Base-by-base conservation (phyloP, 2,329 filamentous ascomycete genomes). In the Diaporthe vaccinii region DNA sequence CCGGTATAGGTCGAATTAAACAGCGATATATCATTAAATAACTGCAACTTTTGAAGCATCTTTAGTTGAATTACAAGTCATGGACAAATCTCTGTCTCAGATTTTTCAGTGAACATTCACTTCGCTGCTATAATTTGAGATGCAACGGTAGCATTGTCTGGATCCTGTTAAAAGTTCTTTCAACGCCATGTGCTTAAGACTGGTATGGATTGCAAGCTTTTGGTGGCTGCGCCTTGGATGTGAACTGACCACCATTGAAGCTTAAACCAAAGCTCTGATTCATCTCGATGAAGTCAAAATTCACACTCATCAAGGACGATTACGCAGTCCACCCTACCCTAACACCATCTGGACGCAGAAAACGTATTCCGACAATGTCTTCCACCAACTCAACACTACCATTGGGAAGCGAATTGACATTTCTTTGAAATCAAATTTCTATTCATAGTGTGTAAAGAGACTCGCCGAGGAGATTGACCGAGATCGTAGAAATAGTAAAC, bases 1-100 rank as follows among this genome's bases (percentile, higher is more conserved):
- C 55, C 7, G 25, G 15, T 51, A 15, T 5, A n/a, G n/a, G 34
- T 53, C 20, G 15, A 25, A 34, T 36, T 28, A n/a, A 20, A 15
- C 14, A 39, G 46, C 65, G 12, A 46, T 36, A 36, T 44, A 36
- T 46, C 15, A 71, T 59, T 59, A 46, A 22, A 6, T 25, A 36
- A 69, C 15, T 55, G 46, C 65, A 69, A 69, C n/a, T 28, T 25
- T 69, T 28, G 49, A 25, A 25, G 14, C 14, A 22, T 69, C n/a
- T 41, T 69, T 55, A 68, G n/a, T 39, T 69, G 34, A 55, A 49
- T n/a, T 41, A 28, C 34, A 28, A 28, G 51, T 20, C n/a, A 28
- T 34, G 34, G 25, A 20, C 2, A 51, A 55, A 9, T 5, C 58
- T 65, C 28, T 34, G 5, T 17, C 28, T 65, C 17, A 8, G 1